These are phyloP conservation scores for Hyaloscypha variabilis DNA, from an alignment of 495 filamentous ascomycete genomes.

Conservation along the genomic window DNA sequence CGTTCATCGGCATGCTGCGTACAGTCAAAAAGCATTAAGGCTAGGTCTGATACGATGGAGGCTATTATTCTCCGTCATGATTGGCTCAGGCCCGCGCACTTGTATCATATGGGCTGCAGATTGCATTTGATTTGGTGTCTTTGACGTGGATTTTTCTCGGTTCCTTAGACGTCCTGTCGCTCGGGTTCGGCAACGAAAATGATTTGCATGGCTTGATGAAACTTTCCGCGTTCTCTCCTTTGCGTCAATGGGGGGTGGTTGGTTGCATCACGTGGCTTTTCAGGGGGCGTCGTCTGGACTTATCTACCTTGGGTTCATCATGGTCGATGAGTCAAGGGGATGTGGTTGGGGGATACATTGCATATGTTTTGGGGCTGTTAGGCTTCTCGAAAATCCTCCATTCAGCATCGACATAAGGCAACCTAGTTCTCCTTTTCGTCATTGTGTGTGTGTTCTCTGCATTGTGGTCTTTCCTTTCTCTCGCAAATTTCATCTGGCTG, in stretches of 20 bases:
- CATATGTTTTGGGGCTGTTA: slow-evolving; percentile 16
- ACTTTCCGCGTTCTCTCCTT: slow-evolving; percentile 28
- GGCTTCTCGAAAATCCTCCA: slow-evolving; percentile 7
- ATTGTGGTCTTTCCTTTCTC: slow-evolving; percentile 3
- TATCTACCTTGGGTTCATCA: slow-evolving; percentile 8
- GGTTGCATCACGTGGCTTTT: slow-evolving; percentile 28
- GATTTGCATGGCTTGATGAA: slow-evolving; percentile 37
- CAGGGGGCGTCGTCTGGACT: slow-evolving; percentile 27
- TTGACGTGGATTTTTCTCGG: slow-evolving; percentile 24
- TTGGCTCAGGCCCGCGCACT: slow-evolving; percentile 17
- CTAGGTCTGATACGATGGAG: neutral
- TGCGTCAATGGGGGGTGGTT: slow-evolving; percentile 16
- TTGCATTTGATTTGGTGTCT: slow-evolving; percentile 35
- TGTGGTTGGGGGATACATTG: neutral
- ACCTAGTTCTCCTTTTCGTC: neutral
- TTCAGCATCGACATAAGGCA: neutral
- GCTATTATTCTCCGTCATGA: slow-evolving; percentile 15
- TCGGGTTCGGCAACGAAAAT: slow-evolving; percentile 32
- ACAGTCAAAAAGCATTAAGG: slow-evolving; percentile 3
- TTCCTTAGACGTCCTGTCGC: slow-evolving; percentile 30
- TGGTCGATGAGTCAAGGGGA: slow-evolving; percentile 20
- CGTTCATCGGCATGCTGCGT: slow-evolving; percentile 16
- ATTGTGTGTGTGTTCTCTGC: neutral
- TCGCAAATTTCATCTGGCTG: slow-evolving; percentile 27
- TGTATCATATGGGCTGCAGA: slow-evolving; percentile 37